Evolutionary conservation across 2,329 filamentous ascomycete species (phyloP).

Genomic region (Fusarium sp.): DNA sequence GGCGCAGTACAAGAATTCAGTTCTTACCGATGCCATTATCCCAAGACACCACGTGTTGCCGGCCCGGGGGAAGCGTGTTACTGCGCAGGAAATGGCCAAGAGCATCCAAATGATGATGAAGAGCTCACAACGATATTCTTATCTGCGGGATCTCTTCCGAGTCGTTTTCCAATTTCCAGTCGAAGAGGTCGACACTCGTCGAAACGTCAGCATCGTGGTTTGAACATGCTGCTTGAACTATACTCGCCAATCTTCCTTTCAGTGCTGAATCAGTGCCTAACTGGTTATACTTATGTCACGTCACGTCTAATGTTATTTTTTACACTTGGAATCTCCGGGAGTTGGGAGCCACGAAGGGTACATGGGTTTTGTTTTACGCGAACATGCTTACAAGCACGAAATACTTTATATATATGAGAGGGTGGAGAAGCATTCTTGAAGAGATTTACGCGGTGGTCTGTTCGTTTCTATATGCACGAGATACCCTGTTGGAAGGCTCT

Average conservation of each 20-base stretch:
- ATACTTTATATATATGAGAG: conserved; percentile 31
- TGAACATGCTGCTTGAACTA: conserved; percentile 20
- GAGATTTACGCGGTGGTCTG: conserved; percentile 43
- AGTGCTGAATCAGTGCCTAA: neutral
- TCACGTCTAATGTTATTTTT: conserved; percentile 38
- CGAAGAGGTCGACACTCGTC: conserved; percentile 80
- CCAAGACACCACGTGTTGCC: conserved; percentile 61
- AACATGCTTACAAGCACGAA: conserved; percentile 20
- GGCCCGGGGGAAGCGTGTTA: conserved; percentile 69
- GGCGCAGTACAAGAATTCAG: conserved; percentile 84
- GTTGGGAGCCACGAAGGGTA: conserved; percentile 29
- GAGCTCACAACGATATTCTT: conserved; percentile 77
- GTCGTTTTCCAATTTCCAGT: conserved; percentile 88
- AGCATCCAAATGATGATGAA: conserved; percentile 83
- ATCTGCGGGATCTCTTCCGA: conserved; percentile 85
- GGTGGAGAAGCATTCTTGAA: conserved; percentile 27
- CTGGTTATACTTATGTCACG: conserved; percentile 17
- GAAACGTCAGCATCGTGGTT: conserved; percentile 74
- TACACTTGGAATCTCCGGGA: conserved; percentile 27
- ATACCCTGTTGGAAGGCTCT: conserved; percentile 50
- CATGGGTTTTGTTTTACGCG: conserved; percentile 19
- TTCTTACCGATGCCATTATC: conserved; percentile 78
- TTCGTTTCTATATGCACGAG: conserved; percentile 51
- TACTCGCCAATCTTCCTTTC: conserved; percentile 1
- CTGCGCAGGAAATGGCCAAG: conserved; percentile 82